Evolutionary conservation across 495 filamentous ascomycete species (phyloP).

Genomic region (Margaritispora aquatica): DNA sequence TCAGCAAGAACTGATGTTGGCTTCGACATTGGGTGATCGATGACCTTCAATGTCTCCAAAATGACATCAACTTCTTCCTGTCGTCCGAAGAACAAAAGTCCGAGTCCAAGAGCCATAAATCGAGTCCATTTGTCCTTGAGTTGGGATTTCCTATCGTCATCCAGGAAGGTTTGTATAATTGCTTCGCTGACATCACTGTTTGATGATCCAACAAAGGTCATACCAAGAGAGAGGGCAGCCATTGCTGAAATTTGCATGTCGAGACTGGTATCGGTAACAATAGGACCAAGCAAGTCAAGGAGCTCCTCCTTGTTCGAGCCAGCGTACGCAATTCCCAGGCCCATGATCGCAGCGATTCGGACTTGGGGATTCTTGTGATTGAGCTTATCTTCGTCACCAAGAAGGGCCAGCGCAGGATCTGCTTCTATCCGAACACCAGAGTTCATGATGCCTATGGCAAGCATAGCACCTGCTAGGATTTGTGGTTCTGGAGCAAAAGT

Average conservation of each 20-base stretch:
- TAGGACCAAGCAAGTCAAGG: slow-evolving; percentile 72
- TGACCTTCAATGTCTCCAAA: slow-evolving; percentile 87
- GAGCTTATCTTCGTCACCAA: slow-evolving; percentile 71
- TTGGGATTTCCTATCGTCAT: slow-evolving; percentile 79
- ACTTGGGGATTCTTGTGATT: slow-evolving; percentile 69
- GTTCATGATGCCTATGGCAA: slow-evolving; percentile 91
- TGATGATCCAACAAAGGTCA: slow-evolving; percentile 89
- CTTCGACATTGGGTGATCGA: slow-evolving; percentile 91
- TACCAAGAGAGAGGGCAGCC: slow-evolving; percentile 84
- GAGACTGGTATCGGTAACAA: slow-evolving; percentile 71
- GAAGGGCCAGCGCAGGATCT: slow-evolving; percentile 80
- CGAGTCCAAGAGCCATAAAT: slow-evolving; percentile 91
- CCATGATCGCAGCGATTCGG: slow-evolving; percentile 83
- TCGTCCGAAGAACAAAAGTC: slow-evolving; percentile 88
- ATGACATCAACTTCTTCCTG: slow-evolving; percentile 98
- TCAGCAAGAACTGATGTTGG: slow-evolving; percentile 85
- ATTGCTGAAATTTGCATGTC: slow-evolving; percentile 96
- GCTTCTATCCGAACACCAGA: slow-evolving; percentile 80
- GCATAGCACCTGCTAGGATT: slow-evolving; percentile 81
- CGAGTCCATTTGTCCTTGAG: slow-evolving; percentile 97
- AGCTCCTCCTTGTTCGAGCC: slow-evolving; percentile 85
- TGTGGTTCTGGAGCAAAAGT: slow-evolving; percentile 77
- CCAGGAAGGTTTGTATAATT: slow-evolving; percentile 83
- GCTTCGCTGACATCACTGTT: slow-evolving; percentile 83
- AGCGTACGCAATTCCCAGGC: slow-evolving; percentile 87